Conservation (phyloP, 805 yeast species). For the Osmozyma mogii region DNA sequence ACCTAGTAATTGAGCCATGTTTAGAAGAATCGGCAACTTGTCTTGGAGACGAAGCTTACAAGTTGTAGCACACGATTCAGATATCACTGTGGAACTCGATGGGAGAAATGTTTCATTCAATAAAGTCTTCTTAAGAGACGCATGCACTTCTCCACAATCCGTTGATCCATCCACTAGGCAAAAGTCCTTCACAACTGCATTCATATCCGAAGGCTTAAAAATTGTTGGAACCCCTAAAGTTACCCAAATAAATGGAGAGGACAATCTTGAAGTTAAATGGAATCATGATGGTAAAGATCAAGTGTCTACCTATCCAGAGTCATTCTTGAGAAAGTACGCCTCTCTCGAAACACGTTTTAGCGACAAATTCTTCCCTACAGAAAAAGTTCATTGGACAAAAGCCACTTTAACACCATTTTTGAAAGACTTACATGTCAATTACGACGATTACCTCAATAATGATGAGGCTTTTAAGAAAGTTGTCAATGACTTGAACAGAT, state of each 20-base stretch:
- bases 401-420: slow-evolving; percentile 14
- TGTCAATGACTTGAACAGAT: slow-evolving; percentile 40
- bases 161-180: slow-evolving; percentile 52
- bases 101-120: slow-evolving; percentile 27
- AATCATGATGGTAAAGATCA: slow-evolving; percentile 16
- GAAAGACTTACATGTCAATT: slow-evolving; percentile 20
- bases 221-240: slow-evolving; percentile 30
- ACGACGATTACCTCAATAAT: slow-evolving; percentile 29
- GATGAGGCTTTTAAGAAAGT: slow-evolving; percentile 28
- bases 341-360: slow-evolving; percentile 21
- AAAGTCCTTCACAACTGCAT: slow-evolving; percentile 56
- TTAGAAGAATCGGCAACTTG: too few species aligned
- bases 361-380: slow-evolving; percentile 29
- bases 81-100: slow-evolving; percentile 17
- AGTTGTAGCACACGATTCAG: too few species aligned
- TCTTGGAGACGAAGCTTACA: too few species aligned
- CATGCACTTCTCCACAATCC: slow-evolving; percentile 42
- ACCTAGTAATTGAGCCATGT: too few species aligned
- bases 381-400: slow-evolving; percentile 32
- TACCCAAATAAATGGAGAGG: slow-evolving; percentile 14
- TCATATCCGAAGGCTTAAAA: slow-evolving; percentile 26
- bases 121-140: slow-evolving; percentile 57
- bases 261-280: slow-evolving; percentile 35
- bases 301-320: slow-evolving; percentile 32
- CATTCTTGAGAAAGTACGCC: slow-evolving; percentile 41